Conservation (phyloP, 768 basidiomycete species). For the Rickenella mellea region DNA sequence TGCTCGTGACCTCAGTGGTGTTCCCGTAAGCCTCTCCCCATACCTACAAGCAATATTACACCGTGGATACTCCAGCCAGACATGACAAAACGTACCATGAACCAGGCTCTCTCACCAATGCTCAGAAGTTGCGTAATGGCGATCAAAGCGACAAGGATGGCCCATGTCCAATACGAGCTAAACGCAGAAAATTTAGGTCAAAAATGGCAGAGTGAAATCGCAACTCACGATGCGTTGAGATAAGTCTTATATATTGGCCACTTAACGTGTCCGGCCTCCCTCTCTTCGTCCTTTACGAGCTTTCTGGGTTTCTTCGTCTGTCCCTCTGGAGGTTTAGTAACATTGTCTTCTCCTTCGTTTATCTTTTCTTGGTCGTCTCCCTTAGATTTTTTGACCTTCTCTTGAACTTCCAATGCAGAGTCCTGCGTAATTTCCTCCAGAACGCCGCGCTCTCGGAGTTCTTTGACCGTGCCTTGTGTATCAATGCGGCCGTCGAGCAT, state of each 20-base stretch:
- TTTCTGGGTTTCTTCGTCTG: slow-evolving; percentile 10
- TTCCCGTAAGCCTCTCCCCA: slow-evolving; percentile 1
- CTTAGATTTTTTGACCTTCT: background rate
- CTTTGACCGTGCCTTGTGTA: slow-evolving; percentile 24
- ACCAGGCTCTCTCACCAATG: slow-evolving; percentile 18
- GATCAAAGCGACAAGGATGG: slow-evolving; percentile 4
- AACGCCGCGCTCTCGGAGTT: slow-evolving; percentile 24
- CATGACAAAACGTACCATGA: slow-evolving; percentile 18
- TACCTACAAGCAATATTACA: background rate
- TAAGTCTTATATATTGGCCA: slow-evolving; percentile 27
- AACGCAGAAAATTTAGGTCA: too few species aligned
- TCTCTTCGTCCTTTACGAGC: slow-evolving; percentile 22
- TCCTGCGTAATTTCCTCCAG: slow-evolving; percentile 10
- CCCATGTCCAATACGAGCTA: slow-evolving; percentile 10
- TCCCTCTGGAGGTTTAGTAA: too few species aligned
- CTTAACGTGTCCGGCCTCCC: slow-evolving; percentile 24
- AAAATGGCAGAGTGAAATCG: background rate
- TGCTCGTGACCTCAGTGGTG: background rate
- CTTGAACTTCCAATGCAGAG: background rate
- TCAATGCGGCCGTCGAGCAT: slow-evolving; percentile 34
- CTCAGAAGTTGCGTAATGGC: slow-evolving; percentile 5
- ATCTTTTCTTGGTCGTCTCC: too few species aligned
- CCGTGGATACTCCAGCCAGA: slow-evolving; percentile 52
- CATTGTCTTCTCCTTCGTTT: too few species aligned
- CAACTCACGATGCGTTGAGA: slow-evolving; percentile 8